Evolutionary conservation across 164 flowering plant species (phyloP), one percentile per base, ranked within the genome.

Genomic region (Magnolia officinalis): DNA sequence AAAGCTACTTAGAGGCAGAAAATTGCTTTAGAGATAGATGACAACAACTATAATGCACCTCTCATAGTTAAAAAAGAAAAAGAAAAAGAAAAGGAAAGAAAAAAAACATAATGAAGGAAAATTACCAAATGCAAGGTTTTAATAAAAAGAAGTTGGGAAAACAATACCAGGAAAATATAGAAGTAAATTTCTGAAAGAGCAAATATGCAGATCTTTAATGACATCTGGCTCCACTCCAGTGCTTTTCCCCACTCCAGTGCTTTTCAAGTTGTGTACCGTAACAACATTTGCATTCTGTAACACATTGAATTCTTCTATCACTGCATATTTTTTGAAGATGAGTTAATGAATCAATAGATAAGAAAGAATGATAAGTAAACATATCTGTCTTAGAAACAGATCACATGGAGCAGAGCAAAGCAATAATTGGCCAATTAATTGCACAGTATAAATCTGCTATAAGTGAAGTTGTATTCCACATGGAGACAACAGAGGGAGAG

Each of bases 111-210:
- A 37, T 2, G 14, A 24, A 26, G 8, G 29, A 2, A 70, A 63
- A 63, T 24, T 21, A 13, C 13, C 37, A 65, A 21, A 65, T 2
- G 8, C n/a, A 29, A 31, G 49, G 26, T 1, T 19, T 24, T 68
- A 26, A 26, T 26, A 31, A 20, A 10, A 52, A 58, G 18, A 68
- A 11, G 58, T 2, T 18, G 21, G 50, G 26, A 77, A 72, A 61
- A 21, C 55, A 58, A 61, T 86, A 95, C 99, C 95, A 80, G 98
- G 96, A 80, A 77, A 91, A 80, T 78, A 86, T 65, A 92, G 84
- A 76, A 93, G 85, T 72, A 93, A 84, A 78, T 92, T 89, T 76
- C 71, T 85, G 75, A 91, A 23, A 45, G 75, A 78, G 73, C 83
- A 84, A 23, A 77, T 68, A 74, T 74, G 75, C 59, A 96, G 95